Base-by-base conservation (phyloP, 73 alveolate genomes). In the Urostyla sp. region DNA sequence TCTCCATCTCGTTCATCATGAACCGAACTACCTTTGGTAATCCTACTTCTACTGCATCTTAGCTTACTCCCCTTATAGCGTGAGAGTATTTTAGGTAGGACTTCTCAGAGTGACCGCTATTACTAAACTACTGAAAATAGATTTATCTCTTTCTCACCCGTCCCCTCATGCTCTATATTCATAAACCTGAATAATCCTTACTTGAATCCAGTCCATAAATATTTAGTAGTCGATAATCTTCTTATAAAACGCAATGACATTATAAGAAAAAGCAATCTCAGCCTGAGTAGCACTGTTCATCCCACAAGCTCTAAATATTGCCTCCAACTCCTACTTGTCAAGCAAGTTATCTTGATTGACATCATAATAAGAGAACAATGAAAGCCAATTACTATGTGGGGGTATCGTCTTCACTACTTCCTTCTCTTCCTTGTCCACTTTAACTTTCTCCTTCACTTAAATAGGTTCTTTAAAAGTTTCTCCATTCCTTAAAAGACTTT, bases 151-250 rank as follows among this genome's bases (percentile, higher is more conserved):
- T 46, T 27, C 49, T 16, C 5, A 54, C 66, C 48, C 72, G 44
- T 5, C 83, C 83, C 18, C 44, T 45, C 83, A 69, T 69, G 35
- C 72, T 63, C 79, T 63, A 63, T 18, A 26, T 55, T 10, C 24
- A 2, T 63, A 1, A 40, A 63, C 6, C 32, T n/a, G 6, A 43
- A 23, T 40, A 36, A 20, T 43, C 2, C 24, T 63, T 63, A 63
- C 67, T 37, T 69, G 23, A 16, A 69, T 30, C 83, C 83, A 69
- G 34, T 45, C 83, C n/a, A 23, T 6, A 32, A 69, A 69, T 1
- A 28, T 45, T 11, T 37, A 7, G 24, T 48, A 46, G 21, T 34
- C 30, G 58, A 69, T 45, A 31, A 46, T 23, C 13, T 49, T 46
- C 52, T 45, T 2, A 28, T 46, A 69, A 31, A 45, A 46, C 2